Base-by-base conservation (phyloP, 139 green algal species). In the Marvania coccoides region DNA sequence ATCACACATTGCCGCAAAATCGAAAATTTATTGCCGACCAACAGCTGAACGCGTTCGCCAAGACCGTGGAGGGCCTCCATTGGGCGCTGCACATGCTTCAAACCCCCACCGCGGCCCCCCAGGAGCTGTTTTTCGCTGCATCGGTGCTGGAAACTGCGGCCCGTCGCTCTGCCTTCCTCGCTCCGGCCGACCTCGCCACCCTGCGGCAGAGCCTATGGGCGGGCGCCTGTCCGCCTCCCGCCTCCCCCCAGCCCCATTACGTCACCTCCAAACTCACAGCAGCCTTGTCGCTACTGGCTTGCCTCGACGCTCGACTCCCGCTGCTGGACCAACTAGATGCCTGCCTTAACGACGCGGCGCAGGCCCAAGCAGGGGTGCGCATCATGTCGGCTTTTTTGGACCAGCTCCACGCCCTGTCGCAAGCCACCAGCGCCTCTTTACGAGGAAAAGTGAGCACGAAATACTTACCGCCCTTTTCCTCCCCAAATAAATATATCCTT, bases 341-440 rank as follows among this genome's bases (percentile, higher is more conserved):
- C 9, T 54, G 29, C n/a, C 29, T 74, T 39, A 14, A n/a, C 5
- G 51, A 69, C 23, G 10, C 28, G 4, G 53, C 24, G 19, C 40
- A 33, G 1, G 5, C 6, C 3, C 10, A 23, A 4, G n/a, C n/a
- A 0, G 67, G 42, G 4, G 12, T 74, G 15, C 35, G 36, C n/a
- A 30, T 74, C 12, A 31, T 74, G 31, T 24, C 46, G 7, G 47
- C 57, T 6, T 39, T 47, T 2, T 23, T 74, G 5, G 67, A 74
- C 2, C 37, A 68, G 35, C 59, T 68, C 6, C 67, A 68, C 12
- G 36, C 47, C 10, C 47, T 61, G 30, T n/a, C 57, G 2, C 57
- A 61, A 45, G 47, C 37, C 29, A 74, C 40, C 19, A n/a, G 54
- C 14, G 54, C 23, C 12, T 36, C 42, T 51, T 51, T 51, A 51